Percentiles rank a stretch among this genome's conserved stretches.
Evolutionary conservation across 768 basidiomycete genomes (phyloP).

Genomic region (Tylopilus balloui): DNA sequence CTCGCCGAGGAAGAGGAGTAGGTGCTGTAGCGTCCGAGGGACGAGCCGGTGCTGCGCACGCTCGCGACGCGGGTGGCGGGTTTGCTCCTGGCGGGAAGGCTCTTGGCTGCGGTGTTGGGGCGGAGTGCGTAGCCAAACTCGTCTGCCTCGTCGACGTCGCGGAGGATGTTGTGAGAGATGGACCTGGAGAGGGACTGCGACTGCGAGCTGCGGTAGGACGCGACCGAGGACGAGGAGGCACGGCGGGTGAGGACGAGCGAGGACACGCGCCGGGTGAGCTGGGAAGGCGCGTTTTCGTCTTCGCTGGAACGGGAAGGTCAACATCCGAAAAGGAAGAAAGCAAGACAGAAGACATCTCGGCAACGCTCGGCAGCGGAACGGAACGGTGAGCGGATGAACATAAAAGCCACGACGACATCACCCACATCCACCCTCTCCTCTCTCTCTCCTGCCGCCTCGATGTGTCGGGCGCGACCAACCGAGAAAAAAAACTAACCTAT

Average conservation of each 20-base stretch:
- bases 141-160: constrained; percentile 11
- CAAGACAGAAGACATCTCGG: constrained; percentile 8
- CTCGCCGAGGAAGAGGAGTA: constrained; percentile 20
- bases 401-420: constrained; percentile 1
- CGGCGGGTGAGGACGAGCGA: constrained; percentile 47
- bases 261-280: constrained; percentile 60
- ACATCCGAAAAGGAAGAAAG: constrained; percentile 1
- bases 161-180: constrained; percentile 29
- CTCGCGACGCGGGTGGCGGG: constrained; percentile 21
- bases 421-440: background rate
- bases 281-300: constrained; percentile 69
- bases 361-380: constrained; percentile 2
- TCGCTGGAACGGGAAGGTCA: constrained; percentile 42
- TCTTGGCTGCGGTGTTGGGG: constrained; percentile 11
- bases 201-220: constrained; percentile 13
- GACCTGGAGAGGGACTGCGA: constrained; percentile 26
- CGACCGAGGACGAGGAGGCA: constrained; percentile 43
- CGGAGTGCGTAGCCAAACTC: constrained; percentile 26
- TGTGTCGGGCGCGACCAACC: background rate
- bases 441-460: constrained; percentile 1
- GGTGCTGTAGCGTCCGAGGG: constrained; percentile 22
- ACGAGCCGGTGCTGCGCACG: constrained; percentile 20
- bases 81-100: constrained; percentile 23
- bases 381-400: constrained; percentile 7
- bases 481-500: constrained; percentile 43